Evolutionary conservation across 257 asterid species (phyloP).

Genomic region (Eucommia ulmoides): DNA sequence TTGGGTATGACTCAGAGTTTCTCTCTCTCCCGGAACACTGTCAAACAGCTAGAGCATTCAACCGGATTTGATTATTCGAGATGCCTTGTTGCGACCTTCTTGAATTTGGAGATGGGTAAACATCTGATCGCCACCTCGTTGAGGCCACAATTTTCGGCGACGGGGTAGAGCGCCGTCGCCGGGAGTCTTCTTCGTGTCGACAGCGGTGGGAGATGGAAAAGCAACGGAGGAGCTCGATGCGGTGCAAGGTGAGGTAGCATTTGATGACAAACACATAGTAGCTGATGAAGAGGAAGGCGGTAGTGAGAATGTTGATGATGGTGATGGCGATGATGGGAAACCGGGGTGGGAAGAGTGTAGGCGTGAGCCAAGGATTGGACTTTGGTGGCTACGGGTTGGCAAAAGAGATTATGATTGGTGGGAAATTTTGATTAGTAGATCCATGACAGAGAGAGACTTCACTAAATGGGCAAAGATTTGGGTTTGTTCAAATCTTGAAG

Average conservation of each 20-base stretch:
- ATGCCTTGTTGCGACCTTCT: not conserved
- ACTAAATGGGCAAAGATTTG: not conserved
- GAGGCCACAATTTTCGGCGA: not conserved
- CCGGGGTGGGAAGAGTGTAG: not conserved
- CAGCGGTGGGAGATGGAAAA: not conserved
- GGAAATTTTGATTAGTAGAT: not conserved
- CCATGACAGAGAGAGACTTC: not conserved
- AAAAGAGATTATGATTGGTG: not conserved
- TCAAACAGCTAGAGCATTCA: constrained; percentile 67
- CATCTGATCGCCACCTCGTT: not conserved
- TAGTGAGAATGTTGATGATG: not conserved
- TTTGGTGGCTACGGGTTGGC: not conserved
- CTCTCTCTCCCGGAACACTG: constrained; percentile 53
- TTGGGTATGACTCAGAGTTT: constrained; percentile 54
- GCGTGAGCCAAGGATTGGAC: not conserved
- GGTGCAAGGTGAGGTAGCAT: not conserved
- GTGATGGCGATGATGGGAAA: not conserved
- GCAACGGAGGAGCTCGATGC: not conserved
- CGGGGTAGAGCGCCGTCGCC: not conserved
- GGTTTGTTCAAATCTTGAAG: not conserved
- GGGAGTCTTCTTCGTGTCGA: not conserved
- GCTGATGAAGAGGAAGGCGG: not conserved
- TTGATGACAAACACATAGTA: not conserved
- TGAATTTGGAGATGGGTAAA: not conserved
- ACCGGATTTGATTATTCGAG: no score